Evolutionary conservation across 352 stramenopile species (phyloP).

Genomic region (Phytophthora chlamydospora): DNA sequence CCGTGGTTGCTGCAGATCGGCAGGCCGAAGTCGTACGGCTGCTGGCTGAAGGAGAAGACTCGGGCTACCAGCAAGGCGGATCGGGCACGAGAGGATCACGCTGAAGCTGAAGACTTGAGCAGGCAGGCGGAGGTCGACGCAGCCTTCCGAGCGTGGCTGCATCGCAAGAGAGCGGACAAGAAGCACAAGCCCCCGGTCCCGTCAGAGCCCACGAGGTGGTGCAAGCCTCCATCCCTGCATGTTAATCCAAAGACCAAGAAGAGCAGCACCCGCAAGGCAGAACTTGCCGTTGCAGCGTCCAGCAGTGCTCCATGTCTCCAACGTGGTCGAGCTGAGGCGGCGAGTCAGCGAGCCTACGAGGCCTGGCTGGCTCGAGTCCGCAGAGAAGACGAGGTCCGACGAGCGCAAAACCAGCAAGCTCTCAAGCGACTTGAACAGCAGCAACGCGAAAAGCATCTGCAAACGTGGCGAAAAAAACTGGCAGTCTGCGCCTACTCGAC

Average conservation of each 20-base stretch:
- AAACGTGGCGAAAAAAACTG: constrained; percentile 69
- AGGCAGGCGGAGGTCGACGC: constrained; percentile 37
- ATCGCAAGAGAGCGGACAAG: constrained; percentile 39
- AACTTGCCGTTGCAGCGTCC: not conserved
- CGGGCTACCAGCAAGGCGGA: not conserved
- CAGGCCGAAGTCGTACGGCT: constrained; percentile 47
- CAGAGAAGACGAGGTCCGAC: constrained; percentile 53
- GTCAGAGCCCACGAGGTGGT: constrained; percentile 13
- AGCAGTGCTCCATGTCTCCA: constrained; percentile 6
- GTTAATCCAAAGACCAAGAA: constrained; percentile 51
- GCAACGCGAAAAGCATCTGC: constrained; percentile 42
- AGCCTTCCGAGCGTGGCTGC: constrained; percentile 49
- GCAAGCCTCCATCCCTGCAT: constrained; percentile 57
- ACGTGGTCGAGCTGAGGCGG: not conserved
- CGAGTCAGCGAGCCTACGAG: constrained; percentile 35
- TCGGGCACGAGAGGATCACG: not conserved
- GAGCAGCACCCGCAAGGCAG: constrained; percentile 20
- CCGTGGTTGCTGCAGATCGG: constrained; percentile 40
- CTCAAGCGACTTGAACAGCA: constrained; percentile 31
- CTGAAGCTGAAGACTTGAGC: not conserved
- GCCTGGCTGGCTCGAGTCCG: constrained; percentile 56
- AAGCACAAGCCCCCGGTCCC: constrained; percentile 15
- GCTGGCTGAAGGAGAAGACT: constrained; percentile 54
- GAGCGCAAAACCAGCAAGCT: constrained; percentile 36
- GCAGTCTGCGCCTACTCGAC: constrained; percentile 78